Conservation (phyloP, 1,284 basidiomycete genomes). For the Sphaerobolus stellatus region DNA sequence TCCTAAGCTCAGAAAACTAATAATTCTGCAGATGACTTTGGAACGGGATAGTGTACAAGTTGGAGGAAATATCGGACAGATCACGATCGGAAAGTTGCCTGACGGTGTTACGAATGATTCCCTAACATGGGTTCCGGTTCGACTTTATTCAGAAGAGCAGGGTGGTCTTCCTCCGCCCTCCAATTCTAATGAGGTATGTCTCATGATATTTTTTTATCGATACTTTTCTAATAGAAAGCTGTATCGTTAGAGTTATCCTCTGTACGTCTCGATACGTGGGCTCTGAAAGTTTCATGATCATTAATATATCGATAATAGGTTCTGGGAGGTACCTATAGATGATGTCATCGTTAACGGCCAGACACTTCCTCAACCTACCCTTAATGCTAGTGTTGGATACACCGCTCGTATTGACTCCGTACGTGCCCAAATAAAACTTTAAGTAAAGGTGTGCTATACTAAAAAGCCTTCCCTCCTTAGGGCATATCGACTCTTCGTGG, state of each 20-base stretch:
- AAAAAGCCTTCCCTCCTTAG: no score
- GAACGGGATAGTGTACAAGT: conserved; percentile 12
- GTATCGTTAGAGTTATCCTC: background rate
- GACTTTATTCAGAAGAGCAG: conserved; percentile 6
- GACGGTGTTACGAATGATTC: background rate
- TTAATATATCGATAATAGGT: conserved; percentile 29
- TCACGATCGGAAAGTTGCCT: conserved; percentile 13
- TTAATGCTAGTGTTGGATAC: background rate
- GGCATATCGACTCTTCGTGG: conserved; percentile 12
- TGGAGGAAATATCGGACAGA: conserved; percentile 14
- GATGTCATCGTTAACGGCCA: conserved; percentile 56
- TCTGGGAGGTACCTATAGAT: conserved; percentile 62
- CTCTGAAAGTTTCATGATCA: background rate
- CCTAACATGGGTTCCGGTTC: conserved; percentile 13
- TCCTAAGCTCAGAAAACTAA: background rate
- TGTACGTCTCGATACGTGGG: background rate
- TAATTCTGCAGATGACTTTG: conserved; percentile 13
- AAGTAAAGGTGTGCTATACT: no score
- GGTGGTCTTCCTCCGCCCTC: conserved; percentile 9
- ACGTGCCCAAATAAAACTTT: background rate
- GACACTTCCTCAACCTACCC: conserved; percentile 35
- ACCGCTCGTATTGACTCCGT: conserved; percentile 15
- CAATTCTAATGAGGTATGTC: conserved; percentile 3
- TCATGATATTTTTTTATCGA: background rate
- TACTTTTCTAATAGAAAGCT: background rate